Conservation (phyloP, 768 basidiomycete genomes). For the Tulasnella sp. region DNA sequence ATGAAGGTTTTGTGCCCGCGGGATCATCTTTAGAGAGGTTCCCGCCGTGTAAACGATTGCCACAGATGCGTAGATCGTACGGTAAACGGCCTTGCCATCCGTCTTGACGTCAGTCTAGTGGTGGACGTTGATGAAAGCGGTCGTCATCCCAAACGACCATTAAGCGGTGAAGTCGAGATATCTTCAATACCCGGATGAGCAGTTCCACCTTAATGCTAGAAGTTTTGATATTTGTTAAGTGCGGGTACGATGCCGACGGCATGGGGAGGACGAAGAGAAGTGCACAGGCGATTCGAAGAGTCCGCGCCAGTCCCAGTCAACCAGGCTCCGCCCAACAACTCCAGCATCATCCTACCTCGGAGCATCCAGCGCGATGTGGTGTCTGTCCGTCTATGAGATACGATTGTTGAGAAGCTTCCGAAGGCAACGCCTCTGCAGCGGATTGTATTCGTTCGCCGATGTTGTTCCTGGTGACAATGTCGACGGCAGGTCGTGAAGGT, state of each 20-base stretch:
- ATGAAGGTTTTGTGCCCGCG: slow-evolving; percentile 29
- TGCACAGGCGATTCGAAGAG: background rate
- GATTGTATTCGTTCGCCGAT: background rate
- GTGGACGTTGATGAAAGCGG: slow-evolving; percentile 80
- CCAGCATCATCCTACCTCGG: slow-evolving; percentile 14
- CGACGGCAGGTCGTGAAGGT: background rate
- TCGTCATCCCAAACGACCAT: slow-evolving; percentile 95
- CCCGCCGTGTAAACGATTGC: slow-evolving; percentile 29
- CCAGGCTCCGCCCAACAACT: background rate
- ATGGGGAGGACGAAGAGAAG: background rate
- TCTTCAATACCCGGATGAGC: background rate
- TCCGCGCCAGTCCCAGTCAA: background rate
- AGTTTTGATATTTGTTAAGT: background rate
- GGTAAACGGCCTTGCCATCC: slow-evolving; percentile 79
- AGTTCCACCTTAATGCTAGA: slow-evolving; percentile 9
- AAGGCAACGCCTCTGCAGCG: background rate
- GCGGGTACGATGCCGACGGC: background rate
- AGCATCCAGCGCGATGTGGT: slow-evolving; percentile 25
- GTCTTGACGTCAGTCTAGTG: slow-evolving; percentile 48
- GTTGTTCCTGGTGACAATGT: background rate
- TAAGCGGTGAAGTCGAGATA: slow-evolving; percentile 34
- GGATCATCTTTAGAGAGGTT: slow-evolving; percentile 38
- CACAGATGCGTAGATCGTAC: slow-evolving; percentile 40
- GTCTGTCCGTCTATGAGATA: background rate
- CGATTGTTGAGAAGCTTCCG: slow-evolving; percentile 11